phyloP scores from a whole-genome alignment of 2,329 filamentous ascomycete species.

The Boeremia exigua region DNA sequence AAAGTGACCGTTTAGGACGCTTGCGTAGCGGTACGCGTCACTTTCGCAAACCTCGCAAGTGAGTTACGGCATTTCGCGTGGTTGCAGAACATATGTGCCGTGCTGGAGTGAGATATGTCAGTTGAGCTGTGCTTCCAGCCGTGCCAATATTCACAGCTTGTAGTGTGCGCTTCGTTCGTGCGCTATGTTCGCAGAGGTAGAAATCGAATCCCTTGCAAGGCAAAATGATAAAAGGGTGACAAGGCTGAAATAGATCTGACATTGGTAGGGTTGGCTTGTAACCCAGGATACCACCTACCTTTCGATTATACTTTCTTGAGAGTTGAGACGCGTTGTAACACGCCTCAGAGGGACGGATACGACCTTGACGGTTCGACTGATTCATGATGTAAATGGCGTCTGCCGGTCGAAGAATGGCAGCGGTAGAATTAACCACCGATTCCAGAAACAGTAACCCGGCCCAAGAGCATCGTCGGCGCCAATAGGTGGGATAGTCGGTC shows the following conservation, averaged over 20 bases:
- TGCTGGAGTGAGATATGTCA: background rate
- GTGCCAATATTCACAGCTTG: too few relatives aligned
- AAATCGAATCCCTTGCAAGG: too few relatives aligned
- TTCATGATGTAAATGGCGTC: background rate
- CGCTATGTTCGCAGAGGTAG: too few relatives aligned
- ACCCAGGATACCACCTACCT: background rate
- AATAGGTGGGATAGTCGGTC: background rate
- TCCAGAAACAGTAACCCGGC: slow-evolving; percentile 2
- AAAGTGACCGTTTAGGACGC: background rate
- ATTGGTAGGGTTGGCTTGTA: background rate
- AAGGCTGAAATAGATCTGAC: background rate
- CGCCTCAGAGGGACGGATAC: background rate
- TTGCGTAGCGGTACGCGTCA: background rate
- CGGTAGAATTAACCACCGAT: background rate
- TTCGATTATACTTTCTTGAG: background rate
- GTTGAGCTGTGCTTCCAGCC: too few relatives aligned
- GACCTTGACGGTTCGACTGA: background rate
- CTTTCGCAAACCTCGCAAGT: background rate
- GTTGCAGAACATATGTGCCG: background rate
- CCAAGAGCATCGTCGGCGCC: background rate
- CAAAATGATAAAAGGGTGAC: too few relatives aligned
- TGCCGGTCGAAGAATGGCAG: background rate
- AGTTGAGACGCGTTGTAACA: slow-evolving; percentile 6
- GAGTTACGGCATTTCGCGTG: background rate
- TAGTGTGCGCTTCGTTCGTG: too few relatives aligned